These are phyloP conservation scores for Nakataea oryzae DNA, from an alignment of 2,329 filamentous ascomycete genomes.

Conservation along the genomic window DNA sequence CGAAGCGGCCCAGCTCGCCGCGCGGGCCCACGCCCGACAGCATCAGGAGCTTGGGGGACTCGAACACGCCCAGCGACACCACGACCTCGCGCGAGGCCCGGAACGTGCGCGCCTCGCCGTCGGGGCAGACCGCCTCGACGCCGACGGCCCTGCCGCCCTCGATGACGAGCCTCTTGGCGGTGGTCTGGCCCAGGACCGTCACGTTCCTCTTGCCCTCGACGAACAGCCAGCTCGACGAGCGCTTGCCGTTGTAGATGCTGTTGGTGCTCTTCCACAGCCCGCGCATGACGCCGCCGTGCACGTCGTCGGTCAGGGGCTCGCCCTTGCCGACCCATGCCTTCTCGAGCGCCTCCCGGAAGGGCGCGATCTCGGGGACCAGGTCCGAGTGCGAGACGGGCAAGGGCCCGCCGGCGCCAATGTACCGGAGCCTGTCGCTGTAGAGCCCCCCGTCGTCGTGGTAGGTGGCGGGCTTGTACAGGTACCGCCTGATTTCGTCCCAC, in stretches of 20 bases:
- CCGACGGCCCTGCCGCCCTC: slow-evolving; percentile 31
- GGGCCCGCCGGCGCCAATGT: slow-evolving; percentile 41
- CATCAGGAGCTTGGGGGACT: slow-evolving; percentile 55
- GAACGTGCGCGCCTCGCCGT: slow-evolving; percentile 30
- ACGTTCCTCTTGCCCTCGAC: slow-evolving; percentile 44
- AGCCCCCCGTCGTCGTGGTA: slow-evolving; percentile 43
- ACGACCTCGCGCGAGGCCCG: slow-evolving; percentile 27
- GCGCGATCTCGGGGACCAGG: slow-evolving; percentile 37
- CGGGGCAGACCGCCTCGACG: slow-evolving; percentile 31
- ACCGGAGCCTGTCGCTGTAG: slow-evolving; percentile 31
- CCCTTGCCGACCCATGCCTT: slow-evolving; percentile 44
- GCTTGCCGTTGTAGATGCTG: slow-evolving; percentile 46
- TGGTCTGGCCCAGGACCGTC: slow-evolving; percentile 12
- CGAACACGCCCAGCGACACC: slow-evolving; percentile 43
- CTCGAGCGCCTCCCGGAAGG: slow-evolving; percentile 37
- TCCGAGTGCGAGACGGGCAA: slow-evolving; percentile 44
- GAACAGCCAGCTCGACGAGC: slow-evolving; percentile 39
- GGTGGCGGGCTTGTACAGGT: slow-evolving; percentile 44
- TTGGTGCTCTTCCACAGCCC: slow-evolving; percentile 43
- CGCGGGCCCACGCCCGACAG: slow-evolving; percentile 52
- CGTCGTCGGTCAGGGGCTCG: slow-evolving; percentile 37
- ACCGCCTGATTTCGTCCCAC: slow-evolving; percentile 38
- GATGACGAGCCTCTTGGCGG: slow-evolving; percentile 25
- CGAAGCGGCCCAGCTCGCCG: slow-evolving; percentile 36
- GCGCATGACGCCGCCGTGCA: slow-evolving; percentile 43